Percentiles rank a stretch among this genome's conserved stretches.
These are phyloP conservation scores for Suillus luteus DNA, from an alignment of 768 basidiomycete genomes.

Conservation along the genomic window DNA sequence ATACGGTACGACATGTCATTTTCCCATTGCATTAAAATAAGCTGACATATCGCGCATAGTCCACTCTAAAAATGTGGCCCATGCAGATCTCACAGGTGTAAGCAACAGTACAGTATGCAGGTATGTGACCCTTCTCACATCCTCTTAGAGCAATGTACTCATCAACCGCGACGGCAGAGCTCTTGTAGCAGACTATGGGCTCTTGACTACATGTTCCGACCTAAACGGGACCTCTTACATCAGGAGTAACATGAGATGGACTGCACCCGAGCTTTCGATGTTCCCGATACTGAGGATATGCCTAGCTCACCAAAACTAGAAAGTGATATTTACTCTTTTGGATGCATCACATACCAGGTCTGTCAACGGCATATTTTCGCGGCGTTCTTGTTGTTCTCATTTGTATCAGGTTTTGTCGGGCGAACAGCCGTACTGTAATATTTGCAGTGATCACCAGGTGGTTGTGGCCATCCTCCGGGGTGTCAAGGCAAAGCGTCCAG, in stretches of 20 bases:
- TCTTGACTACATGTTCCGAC: slow-evolving; percentile 1
- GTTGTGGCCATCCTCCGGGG: slow-evolving; percentile 17
- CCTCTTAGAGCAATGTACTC: slow-evolving; percentile 4
- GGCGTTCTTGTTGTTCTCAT: background rate
- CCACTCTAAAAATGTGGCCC: background rate
- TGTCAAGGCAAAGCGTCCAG: slow-evolving; percentile 22
- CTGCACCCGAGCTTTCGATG: slow-evolving; percentile 32
- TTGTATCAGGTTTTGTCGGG: slow-evolving; percentile 6
- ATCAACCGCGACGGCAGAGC: background rate
- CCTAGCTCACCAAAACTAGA: background rate
- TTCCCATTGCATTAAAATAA: background rate
- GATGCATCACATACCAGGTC: slow-evolving; percentile 30
- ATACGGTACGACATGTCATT: slow-evolving; percentile 9
- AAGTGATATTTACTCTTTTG: slow-evolving; percentile 17
- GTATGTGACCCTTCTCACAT: background rate
- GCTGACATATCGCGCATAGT: background rate
- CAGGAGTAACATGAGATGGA: slow-evolving; percentile 32
- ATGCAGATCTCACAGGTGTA: slow-evolving; percentile 9
- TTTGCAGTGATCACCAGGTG: slow-evolving; percentile 10
- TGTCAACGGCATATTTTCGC: background rate
- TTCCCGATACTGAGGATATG: slow-evolving; percentile 17
- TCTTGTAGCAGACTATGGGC: slow-evolving; percentile 1
- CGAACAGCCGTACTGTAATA: background rate
- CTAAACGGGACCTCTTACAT: slow-evolving; percentile 8
- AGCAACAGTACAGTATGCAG: background rate